Percentiles rank a stretch among this genome's conserved stretches.
Evolutionary conservation across 1,284 basidiomycete species (phyloP).

Genomic region (Vanrija humicola): DNA sequence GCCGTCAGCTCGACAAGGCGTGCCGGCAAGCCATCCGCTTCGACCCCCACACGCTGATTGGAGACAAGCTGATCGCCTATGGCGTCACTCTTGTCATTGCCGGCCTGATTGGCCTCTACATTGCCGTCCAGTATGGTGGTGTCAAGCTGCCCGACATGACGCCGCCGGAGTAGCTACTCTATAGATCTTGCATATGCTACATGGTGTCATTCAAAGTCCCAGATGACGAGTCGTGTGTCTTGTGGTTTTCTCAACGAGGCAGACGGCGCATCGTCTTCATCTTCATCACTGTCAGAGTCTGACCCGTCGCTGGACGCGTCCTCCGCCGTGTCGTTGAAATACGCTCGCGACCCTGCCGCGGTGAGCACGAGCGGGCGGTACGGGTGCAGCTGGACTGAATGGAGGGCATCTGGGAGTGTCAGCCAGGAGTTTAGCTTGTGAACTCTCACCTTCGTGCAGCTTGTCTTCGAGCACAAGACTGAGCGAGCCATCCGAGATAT

Average conservation of each 20-base stretch:
- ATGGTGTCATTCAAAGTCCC: too few species aligned
- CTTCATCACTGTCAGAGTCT: conserved; percentile 1
- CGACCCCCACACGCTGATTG: conserved; percentile 32
- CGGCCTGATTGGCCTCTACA: background rate
- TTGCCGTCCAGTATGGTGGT: too few species aligned
- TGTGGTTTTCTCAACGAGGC: too few species aligned
- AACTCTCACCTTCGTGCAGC: conserved; percentile 17
- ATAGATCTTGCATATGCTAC: too few species aligned
- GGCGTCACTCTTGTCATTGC: conserved; percentile 2
- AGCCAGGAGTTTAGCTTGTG: too few species aligned
- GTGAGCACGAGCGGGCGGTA: conserved; percentile 36
- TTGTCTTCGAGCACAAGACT: conserved; percentile 11
- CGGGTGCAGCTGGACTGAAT: conserved; percentile 42
- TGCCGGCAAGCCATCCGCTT: conserved; percentile 54
- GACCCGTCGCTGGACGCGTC: background rate
- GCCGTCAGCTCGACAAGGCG: conserved; percentile 59
- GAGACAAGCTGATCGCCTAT: conserved; percentile 32
- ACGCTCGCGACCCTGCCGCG: conserved; percentile 28
- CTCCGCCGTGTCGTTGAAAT: background rate
- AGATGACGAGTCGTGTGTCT: too few species aligned
- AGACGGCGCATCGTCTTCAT: conserved; percentile 2
- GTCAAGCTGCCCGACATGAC: too few species aligned
- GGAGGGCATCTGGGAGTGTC: conserved; percentile 33
- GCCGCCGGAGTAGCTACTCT: too few species aligned
- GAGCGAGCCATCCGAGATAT: conserved; percentile 21